These are phyloP conservation scores for Carex pumila DNA, from an alignment of 176 grass and related monocot species.

Conservation along the genomic window DNA sequence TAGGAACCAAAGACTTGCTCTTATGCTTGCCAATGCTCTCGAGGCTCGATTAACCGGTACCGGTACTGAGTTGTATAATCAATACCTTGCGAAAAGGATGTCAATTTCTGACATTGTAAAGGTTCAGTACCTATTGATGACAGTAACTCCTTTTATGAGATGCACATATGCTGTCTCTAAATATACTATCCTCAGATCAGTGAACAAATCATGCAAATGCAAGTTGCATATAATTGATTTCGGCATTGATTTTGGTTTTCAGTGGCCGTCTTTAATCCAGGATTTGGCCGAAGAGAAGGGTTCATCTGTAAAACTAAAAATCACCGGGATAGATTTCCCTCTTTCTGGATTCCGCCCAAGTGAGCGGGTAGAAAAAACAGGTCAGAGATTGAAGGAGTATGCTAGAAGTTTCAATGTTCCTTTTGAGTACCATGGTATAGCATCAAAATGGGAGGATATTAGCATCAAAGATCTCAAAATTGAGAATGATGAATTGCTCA, in stretches of 20 bases:
- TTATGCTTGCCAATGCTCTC: slow-evolving; percentile 5
- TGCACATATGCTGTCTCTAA: background rate
- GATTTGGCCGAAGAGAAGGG: background rate
- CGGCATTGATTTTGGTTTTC: background rate
- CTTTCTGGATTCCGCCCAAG: slow-evolving; percentile 24
- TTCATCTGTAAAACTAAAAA: background rate
- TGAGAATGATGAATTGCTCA: slow-evolving; percentile 12
- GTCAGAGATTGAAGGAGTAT: slow-evolving; percentile 22
- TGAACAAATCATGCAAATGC: background rate
- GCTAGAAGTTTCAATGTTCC: slow-evolving; percentile 31
- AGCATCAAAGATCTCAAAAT: slow-evolving; percentile 18
- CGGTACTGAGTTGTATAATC: slow-evolving; percentile 13
- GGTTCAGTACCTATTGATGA: slow-evolving; percentile 9
- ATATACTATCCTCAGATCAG: background rate
- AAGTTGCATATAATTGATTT: slow-evolving; percentile 6
- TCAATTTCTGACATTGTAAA: slow-evolving; percentile 19
- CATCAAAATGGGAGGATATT: slow-evolving; percentile 28
- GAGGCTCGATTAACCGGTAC: slow-evolving; percentile 25
- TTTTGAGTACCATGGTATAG: slow-evolving; percentile 28
- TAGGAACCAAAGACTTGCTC: slow-evolving; percentile 17
- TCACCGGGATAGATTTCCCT: slow-evolving; percentile 6
- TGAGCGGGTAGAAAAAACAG: slow-evolving; percentile 18
- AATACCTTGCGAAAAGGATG: slow-evolving; percentile 4
- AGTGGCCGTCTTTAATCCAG: background rate
- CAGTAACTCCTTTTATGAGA: background rate